Evolutionary conservation across 2,329 filamentous ascomycete species (phyloP), one percentile per base, ranked within the genome.

Genomic region (Spiromastix sp.): DNA sequence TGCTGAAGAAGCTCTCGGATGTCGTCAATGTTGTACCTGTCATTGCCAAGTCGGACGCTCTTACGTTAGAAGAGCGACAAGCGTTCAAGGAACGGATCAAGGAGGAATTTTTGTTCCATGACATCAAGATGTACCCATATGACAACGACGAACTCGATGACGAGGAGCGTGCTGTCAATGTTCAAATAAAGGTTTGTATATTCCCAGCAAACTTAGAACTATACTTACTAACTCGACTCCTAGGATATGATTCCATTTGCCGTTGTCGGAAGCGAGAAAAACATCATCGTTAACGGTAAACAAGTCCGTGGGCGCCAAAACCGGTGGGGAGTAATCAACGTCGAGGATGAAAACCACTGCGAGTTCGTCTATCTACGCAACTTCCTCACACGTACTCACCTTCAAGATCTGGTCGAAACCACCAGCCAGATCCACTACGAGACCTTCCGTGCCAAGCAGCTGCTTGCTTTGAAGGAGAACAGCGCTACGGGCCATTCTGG

Each of bases 391-490:
- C 85, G 91, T 59, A 96, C 91, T 45, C 91, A 98, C 65, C 77
- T 98, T 39, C 91, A 98, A 72, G 91, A 98, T 57, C 77, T 98
- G 49, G 95, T 98, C 64, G 91, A 98, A 70, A 98, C 91, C 20
- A 98, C 91, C 31, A 95, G 87, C 50, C 91, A 98, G 72, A 98
- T 95, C 66, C 91, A 98, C 74, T 98, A 98, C 73, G 91, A 98
- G 74, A 93, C 86, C 41, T 98, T 98, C 87, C 87, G 91, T 66
- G 87, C 91, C 55, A 98, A 98, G 79, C 91, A 98, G 67, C 72
- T 98, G 54, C 70, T 98, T 57, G 91, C 91, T 39, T 75, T 98
- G 60, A 98, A 96, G 78, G 91, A 98, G 72, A 94, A 83, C 73
- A 93, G 85, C 57, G 83, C 85, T 47, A 82, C 79, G 47, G 68